These are phyloP conservation scores for Babesia divergens DNA, from an alignment of 169 alveolate species.

Conservation along the genomic window DNA sequence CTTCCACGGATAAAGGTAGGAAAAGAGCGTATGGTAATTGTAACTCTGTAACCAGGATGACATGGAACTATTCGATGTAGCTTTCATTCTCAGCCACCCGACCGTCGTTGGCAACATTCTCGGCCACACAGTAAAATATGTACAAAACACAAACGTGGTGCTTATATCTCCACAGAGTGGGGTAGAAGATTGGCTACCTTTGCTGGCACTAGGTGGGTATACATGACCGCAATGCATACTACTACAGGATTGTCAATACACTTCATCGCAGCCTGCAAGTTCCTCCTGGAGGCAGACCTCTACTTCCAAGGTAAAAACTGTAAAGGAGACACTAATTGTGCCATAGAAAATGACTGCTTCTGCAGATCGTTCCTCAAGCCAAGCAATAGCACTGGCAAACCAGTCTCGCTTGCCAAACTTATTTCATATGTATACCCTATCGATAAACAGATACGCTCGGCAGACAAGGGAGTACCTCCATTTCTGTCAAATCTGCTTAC, in stretches of 20 bases:
- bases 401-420: conserved; percentile 48
- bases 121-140: conserved; percentile 1
- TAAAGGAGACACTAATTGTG: no score
- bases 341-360: neutral
- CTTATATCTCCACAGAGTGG: conserved; percentile 20
- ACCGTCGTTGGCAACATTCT: conserved; percentile 20
- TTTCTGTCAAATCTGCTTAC: conserved; percentile 1
- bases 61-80: conserved; percentile 52
- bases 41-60: conserved; percentile 10
- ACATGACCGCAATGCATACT: neutral
- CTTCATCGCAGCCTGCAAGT: conserved; percentile 43
- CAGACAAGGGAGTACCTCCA: conserved; percentile 18
- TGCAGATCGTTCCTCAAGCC: conserved; percentile 30
- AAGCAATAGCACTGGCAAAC: conserved; percentile 25
- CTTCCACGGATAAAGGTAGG: conserved; percentile 30
- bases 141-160: conserved; percentile 19
- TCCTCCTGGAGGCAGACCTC: conserved; percentile 32
- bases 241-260: conserved; percentile 40
- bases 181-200: conserved; percentile 42
- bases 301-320: conserved; percentile 2
- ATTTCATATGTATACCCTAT: conserved; percentile 51
- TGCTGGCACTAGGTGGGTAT: conserved; percentile 39
- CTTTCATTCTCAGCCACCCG: conserved; percentile 56
- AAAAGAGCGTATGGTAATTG: neutral
- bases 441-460: conserved; percentile 4